Base-by-base conservation (phyloP, 1,284 basidiomycete genomes). In the Malassezia brasiliensis region DNA sequence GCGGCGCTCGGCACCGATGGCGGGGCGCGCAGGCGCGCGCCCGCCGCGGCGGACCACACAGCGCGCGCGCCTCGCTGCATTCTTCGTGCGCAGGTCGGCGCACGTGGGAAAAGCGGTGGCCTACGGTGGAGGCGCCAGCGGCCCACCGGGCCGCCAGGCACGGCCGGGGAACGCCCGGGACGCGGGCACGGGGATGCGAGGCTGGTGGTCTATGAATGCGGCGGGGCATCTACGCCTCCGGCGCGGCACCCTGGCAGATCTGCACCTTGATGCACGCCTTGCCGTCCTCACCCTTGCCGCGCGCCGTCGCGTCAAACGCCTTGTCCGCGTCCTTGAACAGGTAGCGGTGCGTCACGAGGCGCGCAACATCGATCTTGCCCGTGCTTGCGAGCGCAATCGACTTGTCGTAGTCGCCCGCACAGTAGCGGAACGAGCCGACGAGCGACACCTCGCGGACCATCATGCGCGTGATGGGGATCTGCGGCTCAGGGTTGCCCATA, bases 401-500 rank as follows among this genome's bases (percentile, higher is more conserved):
- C n/a, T 79, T 76, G n/a, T 76, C 71, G 65, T 79, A 79, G 45
- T 86, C 85, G 25, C 87, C 88, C 44, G 86, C 83, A 10, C 85
- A 86, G 63, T 87, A 90, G 60, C 88, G 84, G 84, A 90, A 90
- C 15, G 86, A 88, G 32, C 66, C 66, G 12, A 59, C 60, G 36
- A 68, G 28, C 44, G 61, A 41, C 45, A 68, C 50, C 46, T 68
- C 66, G 45, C 62, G 63, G 45, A 68, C 66, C 37, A 62, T 57
- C 35, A 66, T 44, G n/a, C 61, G 76, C 34, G 81, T 80, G 65
- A 77, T 70, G n/a, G 77, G 77, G 48, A 78, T 53, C 8, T 62
- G 59, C 52, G 77, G 65, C 30, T 76, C 70, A 40, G 74, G 65
- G 31, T 59, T 52, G 20, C 77, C 77, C 75, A 77, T 78, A 10